phyloP scores from a whole-genome alignment of 75 land plant species.

The Picea sitchensis region DNA sequence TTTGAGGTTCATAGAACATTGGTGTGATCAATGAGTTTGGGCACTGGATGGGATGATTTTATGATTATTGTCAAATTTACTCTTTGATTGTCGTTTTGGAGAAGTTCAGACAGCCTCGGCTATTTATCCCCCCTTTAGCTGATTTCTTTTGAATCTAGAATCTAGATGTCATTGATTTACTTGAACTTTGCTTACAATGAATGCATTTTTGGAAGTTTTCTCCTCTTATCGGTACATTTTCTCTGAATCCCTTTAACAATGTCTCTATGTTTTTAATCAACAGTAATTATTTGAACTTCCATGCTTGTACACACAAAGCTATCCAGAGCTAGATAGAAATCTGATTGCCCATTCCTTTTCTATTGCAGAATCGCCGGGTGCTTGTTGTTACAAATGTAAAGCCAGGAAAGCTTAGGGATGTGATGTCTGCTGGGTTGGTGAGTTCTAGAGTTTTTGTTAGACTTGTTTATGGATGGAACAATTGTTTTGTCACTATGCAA shows the following conservation, averaged over 20 bases:
- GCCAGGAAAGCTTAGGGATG: constrained; percentile 95
- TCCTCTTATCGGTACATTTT: not conserved
- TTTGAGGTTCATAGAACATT: not conserved
- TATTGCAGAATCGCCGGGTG: constrained; percentile 77
- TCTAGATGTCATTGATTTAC: no score
- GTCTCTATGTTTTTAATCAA: not conserved
- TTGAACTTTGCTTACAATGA: no score
- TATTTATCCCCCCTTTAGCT: no score
- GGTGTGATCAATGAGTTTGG: not conserved
- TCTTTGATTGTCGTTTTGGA: no score
- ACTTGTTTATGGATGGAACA: no score
- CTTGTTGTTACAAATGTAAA: constrained; percentile 91
- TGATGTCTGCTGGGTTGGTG: constrained; percentile 93
- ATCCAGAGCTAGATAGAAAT: not conserved
- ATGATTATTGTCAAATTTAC: not conserved
- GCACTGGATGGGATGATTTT: not conserved
- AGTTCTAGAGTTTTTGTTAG: no score
- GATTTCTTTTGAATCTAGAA: no score
- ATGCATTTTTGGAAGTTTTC: not conserved
- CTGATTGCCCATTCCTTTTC: constrained; percentile 1
- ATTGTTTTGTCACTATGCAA: no score
- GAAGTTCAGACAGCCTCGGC: no score
- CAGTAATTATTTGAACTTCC: not conserved
- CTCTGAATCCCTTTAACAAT: not conserved
- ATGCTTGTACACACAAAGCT: not conserved